These are phyloP conservation scores for Danielia oregonensis DNA, from an alignment of 805 yeast species.

Conservation along the genomic window DNA sequence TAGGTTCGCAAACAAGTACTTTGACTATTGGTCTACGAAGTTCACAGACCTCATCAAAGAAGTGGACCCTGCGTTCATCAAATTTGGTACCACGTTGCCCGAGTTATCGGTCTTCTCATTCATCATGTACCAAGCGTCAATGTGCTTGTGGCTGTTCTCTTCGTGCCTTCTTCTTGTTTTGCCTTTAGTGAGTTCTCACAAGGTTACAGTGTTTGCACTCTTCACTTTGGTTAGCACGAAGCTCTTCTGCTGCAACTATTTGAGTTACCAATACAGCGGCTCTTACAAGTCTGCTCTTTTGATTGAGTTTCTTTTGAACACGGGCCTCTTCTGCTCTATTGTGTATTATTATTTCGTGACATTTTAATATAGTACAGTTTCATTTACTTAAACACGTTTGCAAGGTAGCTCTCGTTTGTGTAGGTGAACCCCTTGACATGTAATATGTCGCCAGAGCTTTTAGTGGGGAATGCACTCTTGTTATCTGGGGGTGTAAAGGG, in stretches of 20 bases:
- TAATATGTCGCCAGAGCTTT: conserved; percentile 24
- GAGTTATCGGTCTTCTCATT: conserved; percentile 8
- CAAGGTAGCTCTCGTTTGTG: conserved; percentile 36
- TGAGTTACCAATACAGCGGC: conserved; percentile 9
- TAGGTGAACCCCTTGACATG: conserved; percentile 41
- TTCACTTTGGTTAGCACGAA: conserved; percentile 3
- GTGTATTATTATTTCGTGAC: not conserved
- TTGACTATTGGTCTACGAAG: conserved; percentile 11
- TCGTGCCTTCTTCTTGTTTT: conserved; percentile 8
- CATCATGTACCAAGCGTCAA: conserved; percentile 5
- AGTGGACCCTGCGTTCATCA: conserved; percentile 14
- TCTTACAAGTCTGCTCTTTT: conserved; percentile 10
- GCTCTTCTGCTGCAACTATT: conserved; percentile 13
- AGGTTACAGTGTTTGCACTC: too few species aligned
- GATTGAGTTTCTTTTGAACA: conserved; percentile 4
- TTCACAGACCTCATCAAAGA: not conserved
- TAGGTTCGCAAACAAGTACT: conserved; percentile 14
- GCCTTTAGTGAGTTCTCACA: conserved; percentile 5
- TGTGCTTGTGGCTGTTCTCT: conserved; percentile 11
- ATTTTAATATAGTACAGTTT: conserved; percentile 1
- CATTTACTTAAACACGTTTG: conserved; percentile 5
- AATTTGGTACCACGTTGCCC: conserved; percentile 11
- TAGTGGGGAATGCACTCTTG: not conserved
- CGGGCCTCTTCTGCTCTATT: conserved; percentile 5
- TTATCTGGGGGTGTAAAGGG: conserved; percentile 33